Evolutionary conservation across 2,329 filamentous ascomycete genomes (phyloP).

Genomic region (Trichoderma hamatum): DNA sequence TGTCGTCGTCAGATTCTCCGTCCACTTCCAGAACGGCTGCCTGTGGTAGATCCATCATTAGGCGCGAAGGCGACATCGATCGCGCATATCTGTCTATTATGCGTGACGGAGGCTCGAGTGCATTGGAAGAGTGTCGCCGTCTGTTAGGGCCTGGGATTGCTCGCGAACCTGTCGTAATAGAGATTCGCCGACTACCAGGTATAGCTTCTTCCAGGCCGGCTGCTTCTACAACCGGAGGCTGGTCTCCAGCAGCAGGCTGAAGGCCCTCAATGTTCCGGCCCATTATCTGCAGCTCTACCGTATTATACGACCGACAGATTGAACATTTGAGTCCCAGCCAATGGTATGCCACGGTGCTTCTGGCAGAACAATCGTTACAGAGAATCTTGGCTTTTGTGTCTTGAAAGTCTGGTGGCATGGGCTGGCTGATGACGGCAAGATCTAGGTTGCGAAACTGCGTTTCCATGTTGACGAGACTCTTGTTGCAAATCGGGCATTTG

Average conservation of each 20-base stretch:
- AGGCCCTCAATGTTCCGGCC: slow-evolving; percentile 44
- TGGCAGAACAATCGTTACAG: slow-evolving; percentile 93
- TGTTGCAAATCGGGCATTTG: slow-evolving; percentile 95
- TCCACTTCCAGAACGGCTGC: slow-evolving; percentile 38
- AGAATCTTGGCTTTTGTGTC: slow-evolving; percentile 81
- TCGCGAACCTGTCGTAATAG: slow-evolving; percentile 25
- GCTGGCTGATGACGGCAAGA: slow-evolving; percentile 81
- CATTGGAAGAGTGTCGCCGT: slow-evolving; percentile 46
- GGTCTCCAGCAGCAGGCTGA: slow-evolving; percentile 34
- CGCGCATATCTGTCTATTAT: slow-evolving; percentile 48
- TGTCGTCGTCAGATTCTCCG: slow-evolving; percentile 57
- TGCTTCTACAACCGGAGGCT: slow-evolving; percentile 28
- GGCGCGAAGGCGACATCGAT: slow-evolving; percentile 48
- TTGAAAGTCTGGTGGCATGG: slow-evolving; percentile 84
- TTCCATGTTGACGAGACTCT: slow-evolving; percentile 97
- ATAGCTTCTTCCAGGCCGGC: not conserved
- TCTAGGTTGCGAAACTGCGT: slow-evolving; percentile 90
- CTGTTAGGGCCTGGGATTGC: slow-evolving; percentile 34
- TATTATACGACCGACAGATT: slow-evolving; percentile 71
- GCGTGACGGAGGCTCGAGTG: slow-evolving; percentile 38
- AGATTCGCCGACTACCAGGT: slow-evolving; percentile 33
- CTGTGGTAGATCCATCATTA: slow-evolving; percentile 34
- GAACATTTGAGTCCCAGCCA: slow-evolving; percentile 93
- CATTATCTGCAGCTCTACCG: slow-evolving; percentile 64
- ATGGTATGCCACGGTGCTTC: slow-evolving; percentile 85